Conservation (phyloP, 768 basidiomycete genomes). For the Calvatia gigantea region DNA sequence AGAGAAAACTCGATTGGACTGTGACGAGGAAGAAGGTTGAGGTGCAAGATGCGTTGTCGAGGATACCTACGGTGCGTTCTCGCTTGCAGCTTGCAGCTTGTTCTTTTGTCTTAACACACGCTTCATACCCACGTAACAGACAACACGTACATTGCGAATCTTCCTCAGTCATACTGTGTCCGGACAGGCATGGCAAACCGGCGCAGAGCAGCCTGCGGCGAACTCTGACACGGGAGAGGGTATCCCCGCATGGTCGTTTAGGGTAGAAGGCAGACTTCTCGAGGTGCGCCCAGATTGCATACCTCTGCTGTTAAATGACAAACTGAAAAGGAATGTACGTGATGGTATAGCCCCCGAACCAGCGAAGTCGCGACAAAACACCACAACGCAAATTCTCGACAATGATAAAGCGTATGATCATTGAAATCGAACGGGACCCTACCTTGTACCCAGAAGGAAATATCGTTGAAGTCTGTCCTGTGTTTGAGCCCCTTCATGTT, state of each 20-base stretch:
- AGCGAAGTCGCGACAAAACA: constrained; percentile 58
- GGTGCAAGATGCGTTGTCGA: constrained; percentile 82
- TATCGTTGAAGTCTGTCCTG: constrained; percentile 70
- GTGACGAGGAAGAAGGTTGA: constrained; percentile 88
- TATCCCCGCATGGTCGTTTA: constrained; percentile 86
- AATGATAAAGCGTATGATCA: constrained; percentile 75
- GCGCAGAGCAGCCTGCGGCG: constrained; percentile 40
- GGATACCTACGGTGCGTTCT: constrained; percentile 60
- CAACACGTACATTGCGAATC: constrained; percentile 77
- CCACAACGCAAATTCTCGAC: constrained; percentile 80
- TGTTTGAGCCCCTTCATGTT: constrained; percentile 14
- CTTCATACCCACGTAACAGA: constrained; percentile 42
- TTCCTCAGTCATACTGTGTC: constrained; percentile 88
- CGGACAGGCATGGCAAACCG: constrained; percentile 81
- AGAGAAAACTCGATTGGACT: constrained; percentile 92
- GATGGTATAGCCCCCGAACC: constrained; percentile 52
- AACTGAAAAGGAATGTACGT: constrained; percentile 1
- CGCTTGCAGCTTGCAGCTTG: neutral
- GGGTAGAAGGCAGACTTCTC: constrained; percentile 82
- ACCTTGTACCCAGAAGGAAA: constrained; percentile 80
- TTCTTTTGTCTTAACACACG: neutral
- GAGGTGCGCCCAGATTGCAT: constrained; percentile 46
- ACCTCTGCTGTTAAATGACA: neutral
- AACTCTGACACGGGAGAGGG: constrained; percentile 83
- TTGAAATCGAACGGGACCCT: constrained; percentile 87